Base-by-base conservation (phyloP, 1,284 basidiomycete genomes). In the Ganoderma leucocontextum region DNA sequence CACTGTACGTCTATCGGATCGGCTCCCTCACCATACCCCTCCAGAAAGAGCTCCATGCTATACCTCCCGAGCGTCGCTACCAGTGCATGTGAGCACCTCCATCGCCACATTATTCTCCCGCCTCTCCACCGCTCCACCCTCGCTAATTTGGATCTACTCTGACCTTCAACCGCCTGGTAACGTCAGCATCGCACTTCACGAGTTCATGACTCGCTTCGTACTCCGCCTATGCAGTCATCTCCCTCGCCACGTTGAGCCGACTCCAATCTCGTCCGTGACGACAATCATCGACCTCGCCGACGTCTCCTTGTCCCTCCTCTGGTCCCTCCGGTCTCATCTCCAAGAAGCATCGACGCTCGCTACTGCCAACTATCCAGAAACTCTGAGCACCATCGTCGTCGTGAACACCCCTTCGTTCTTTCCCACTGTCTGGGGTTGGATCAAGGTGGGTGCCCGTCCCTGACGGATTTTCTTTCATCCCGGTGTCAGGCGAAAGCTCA, bases 321-420 rank as follows among this genome's bases (percentile, higher is more conserved):
- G 91, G 89, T 79, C 83, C 44, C 83, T 94, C 35, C 86, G 92
- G 17, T 80, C 77, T 58, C 92, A 93, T 76, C 84, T 95, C 13
- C 89, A 92, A 73, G 89, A 94, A 74, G 90, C 93, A 0, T 90
- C 90, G 22, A 84, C 82, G 17, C 83, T 95, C 60, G 91, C 91
- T 0, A 92, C 91, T 0, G 91, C 91, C 22, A 90, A 94, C 73
- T 94, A 94, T 75, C 92, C 93, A 1, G 93, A 95, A 78, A 92
- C 91, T 0, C 80, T 93, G 49, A 82, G 84, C 73, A 84, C 84
- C 22, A 87, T 90, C 70, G 89, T 84, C 29, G 81, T 95, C 64
- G 88, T 95, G 55, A 94, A 94, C 70, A 88, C 91, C 0, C 93
- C 93, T 0, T 82, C 87, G 0, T 95, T 92, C 81, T 94, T 94